These are phyloP conservation scores for Chytriomyces sp. DNA, from an alignment of 192 early-diverging fungal species.

Conservation along the genomic window DNA sequence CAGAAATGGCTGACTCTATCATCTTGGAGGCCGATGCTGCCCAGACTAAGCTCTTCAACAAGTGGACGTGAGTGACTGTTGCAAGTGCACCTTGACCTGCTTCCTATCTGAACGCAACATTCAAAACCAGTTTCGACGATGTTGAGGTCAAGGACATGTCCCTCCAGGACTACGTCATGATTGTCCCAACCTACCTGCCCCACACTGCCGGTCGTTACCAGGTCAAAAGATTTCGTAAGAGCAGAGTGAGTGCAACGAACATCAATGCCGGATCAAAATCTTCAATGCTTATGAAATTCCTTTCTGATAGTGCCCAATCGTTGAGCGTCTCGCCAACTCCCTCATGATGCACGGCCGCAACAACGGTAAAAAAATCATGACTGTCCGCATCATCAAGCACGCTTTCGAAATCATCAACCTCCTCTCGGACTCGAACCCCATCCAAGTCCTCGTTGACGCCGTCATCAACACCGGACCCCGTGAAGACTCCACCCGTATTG, in stretches of 20 bases:
- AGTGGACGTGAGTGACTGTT: slow-evolving; percentile 37
- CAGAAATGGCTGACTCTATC: slow-evolving; percentile 36
- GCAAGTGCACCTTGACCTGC: background rate
- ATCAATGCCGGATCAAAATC: background rate
- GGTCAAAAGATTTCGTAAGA: slow-evolving; percentile 95
- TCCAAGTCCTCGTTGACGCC: slow-evolving; percentile 97
- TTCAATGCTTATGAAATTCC: background rate
- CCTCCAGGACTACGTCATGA: slow-evolving; percentile 85
- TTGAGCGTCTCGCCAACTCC: slow-evolving; percentile 98
- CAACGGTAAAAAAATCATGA: slow-evolving; percentile 99
- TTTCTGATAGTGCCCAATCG: slow-evolving; percentile 83
- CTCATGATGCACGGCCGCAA: slow-evolving; percentile 99
- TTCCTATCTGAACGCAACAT: slow-evolving; percentile 20
- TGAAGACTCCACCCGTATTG: slow-evolving; percentile 99
- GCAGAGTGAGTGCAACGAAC: slow-evolving; percentile 66
- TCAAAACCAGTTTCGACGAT: slow-evolving; percentile 48
- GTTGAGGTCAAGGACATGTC: slow-evolving; percentile 59
- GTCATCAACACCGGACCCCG: slow-evolving; percentile 99
- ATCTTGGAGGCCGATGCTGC: slow-evolving; percentile 42
- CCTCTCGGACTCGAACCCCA: slow-evolving; percentile 96
- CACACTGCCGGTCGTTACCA: slow-evolving; percentile 99
- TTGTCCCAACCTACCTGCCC: slow-evolving; percentile 91
- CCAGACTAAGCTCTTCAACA: slow-evolving; percentile 54
- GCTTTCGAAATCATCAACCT: slow-evolving; percentile 99
- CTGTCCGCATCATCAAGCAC: slow-evolving; percentile 98